Base-by-base conservation (phyloP, 2,329 filamentous ascomycete species). In the Tolypocladium amazonense region DNA sequence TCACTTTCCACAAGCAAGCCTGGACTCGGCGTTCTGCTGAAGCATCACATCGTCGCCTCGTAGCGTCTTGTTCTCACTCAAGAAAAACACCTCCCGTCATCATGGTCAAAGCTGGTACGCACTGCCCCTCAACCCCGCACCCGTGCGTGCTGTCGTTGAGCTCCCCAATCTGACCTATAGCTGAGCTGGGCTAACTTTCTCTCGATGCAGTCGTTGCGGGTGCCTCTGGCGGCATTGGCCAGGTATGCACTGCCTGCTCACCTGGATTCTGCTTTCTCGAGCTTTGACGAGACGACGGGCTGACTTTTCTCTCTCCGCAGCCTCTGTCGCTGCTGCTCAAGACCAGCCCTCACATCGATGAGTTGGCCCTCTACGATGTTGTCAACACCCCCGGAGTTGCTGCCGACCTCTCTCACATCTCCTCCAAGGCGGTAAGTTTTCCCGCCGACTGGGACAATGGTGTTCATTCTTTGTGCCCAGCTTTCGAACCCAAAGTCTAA, bases 331-430 rank as follows among this genome's bases (percentile, higher is more conserved):
- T 99, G 67, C 89, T 99, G 70, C 84, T 97, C 75, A 99, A 99
- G 86, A 86, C 89, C 67, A 90, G 83, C 72, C 89, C 92, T 65
- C 86, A 91, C 72, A 83, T 99, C 71, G 88, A 93, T 71, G 90
- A 97, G 81, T 90, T 99, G 70, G 83, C 92, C 63, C 89, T 99
- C 70, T 99, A 97, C 83, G 94, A 99, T 96, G 92, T 99, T 67
- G 93, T 97, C 77, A 97, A 97, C 85, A 95, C 92, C 57, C 92
- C 92, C 69, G 94, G 94, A 77, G 94, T 99, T 72, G 90, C 92
- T 66, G 87, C 93, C 71, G 94, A 99, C 76, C 87, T 99, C 62
- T 97, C 92, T 62, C 94, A 99, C 83, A 97, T 99, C 78, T 96
- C 93, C 62, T 90, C 92, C 63, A 83, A 85, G 68, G 93, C 94